Conservation (phyloP, 2,329 filamentous ascomycete species). For the Ophiostoma ips region DNA sequence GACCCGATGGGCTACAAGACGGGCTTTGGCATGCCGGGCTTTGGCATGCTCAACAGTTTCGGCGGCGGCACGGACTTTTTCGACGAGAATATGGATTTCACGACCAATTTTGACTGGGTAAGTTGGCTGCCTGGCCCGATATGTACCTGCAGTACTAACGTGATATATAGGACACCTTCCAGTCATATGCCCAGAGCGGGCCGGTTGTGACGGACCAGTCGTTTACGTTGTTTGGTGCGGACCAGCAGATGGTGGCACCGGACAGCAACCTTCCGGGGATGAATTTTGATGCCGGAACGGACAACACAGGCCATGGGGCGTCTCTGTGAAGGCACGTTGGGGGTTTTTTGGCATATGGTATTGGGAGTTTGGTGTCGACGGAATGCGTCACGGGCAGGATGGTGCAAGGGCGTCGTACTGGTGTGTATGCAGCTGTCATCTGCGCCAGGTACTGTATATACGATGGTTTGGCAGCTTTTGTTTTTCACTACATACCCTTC, state of each 20-base stretch:
- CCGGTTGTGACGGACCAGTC: conserved; percentile 38
- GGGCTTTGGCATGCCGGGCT: conserved; percentile 27
- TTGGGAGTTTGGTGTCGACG: no score
- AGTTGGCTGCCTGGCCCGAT: no score
- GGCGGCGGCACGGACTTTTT: conserved; percentile 1
- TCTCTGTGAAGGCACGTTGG: neutral
- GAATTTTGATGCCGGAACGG: neutral
- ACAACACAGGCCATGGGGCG: conserved; percentile 1
- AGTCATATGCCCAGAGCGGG: conserved; percentile 42
- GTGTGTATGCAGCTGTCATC: no score
- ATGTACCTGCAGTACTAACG: no score
- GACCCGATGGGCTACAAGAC: conserved; percentile 18
- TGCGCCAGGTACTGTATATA: no score
- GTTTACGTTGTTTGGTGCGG: conserved; percentile 32
- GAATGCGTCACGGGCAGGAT: no score
- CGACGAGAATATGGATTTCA: conserved; percentile 28
- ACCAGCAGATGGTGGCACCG: neutral
- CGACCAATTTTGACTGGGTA: conserved; percentile 46
- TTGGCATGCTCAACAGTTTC: conserved; percentile 35
- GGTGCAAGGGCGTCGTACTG: no score
- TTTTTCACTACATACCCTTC: no score
- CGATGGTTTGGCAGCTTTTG: no score
- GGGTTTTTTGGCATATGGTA: no score
- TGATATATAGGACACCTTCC: conserved; percentile 37
- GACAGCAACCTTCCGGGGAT: neutral